Evolutionary conservation across 2,329 filamentous ascomycete genomes (phyloP), one percentile per base, ranked within the genome.

Genomic region (Alternaria hordeiaustralica): DNA sequence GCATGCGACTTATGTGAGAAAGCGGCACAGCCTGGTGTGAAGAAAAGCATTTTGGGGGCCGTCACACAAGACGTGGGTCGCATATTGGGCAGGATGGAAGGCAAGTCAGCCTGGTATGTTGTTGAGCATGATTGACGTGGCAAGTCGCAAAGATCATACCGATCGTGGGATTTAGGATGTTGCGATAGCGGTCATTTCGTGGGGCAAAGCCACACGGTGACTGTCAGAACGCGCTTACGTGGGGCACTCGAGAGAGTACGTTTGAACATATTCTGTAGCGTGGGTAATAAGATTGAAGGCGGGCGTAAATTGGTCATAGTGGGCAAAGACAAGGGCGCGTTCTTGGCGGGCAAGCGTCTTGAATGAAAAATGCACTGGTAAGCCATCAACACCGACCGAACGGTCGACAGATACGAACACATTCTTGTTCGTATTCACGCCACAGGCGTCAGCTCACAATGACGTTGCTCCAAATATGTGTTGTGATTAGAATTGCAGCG

Each of bases 1-100:
- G 50, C 58, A 49, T 46, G 21, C 18, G 50, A 44, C n/a, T 28
- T 46, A 55, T 47, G 58, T 55, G 41, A 60, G 50, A 60, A 36
- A 55, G 50, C 47, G 58, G 58, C 50, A 60, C 50, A 46, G 26
- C 41, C n/a, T 43, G 30, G 23, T 33, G 23, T 15, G 57, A 45
- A 53, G 36, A 28, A 45, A 43, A 54, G 57, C 43, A 25, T 59
- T 26, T 33, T 54, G 47, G 36, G 56, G 47, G 36, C 23, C n/a
- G 21, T 44, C 11, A 28, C 47, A 51, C 23, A 23, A 21, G 12
- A 53, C 36, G 15, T 11, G 20, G 57, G 56, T 18, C 11, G 36
- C 47, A 45, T 53, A 28, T 45, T 59, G 47, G 47, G 56, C 18
- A 30, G 23, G 45, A 25, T 58, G n/a, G n/a, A 43, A 23, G 23